Evolutionary conservation across 2,329 filamentous ascomycete species (phyloP), one percentile per base, ranked within the genome.

Genomic region (Leptographium radiaticola): DNA sequence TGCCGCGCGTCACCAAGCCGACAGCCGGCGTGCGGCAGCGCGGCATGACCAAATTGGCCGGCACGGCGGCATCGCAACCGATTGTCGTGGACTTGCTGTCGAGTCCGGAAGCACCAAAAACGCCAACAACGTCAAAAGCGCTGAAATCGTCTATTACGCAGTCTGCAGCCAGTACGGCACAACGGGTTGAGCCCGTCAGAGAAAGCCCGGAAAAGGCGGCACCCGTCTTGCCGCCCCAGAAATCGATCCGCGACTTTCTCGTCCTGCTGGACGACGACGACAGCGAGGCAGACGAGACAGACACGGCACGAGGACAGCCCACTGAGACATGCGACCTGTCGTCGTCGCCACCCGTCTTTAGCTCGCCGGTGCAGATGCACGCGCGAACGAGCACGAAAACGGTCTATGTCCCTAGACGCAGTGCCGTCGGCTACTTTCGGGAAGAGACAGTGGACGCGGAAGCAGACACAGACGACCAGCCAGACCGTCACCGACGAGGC

Each of bases 351-450:
- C n/a, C 38, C 12, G 18, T n/a, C 2, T 33, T 38, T 20, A 15
- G 20, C 13, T 12, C 42, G 18, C 33, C 50, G n/a, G 13, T 25
- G 15, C 20, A 1, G 20, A 2, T 20, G 4, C 9, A 15, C 9
- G 33, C 18, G 18, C 33, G 9, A 6, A 13, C 49, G 13, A 18
- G 11, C 3, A 34, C 33, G 1, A 49, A 53, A 40, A 57, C 25
- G 12, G 40, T 53, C 30, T 65, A 61, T 47, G 55, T 65, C 11
- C 59, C 61, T 4, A 56, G 61, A 20, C 59, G 55, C 4, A 63
- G 61, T 44, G 60, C 59, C 6, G 39, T 56, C n/a, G 64, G 64
- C 4, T 66, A 58, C 56, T 62, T 66, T 45, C 56, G 52, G 10
- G 62, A 65, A 46, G 42, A 63, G 18, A 56, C 61, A 43, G 61